Base-by-base conservation (phyloP, 768 basidiomycete species). In the Artomyces pyxidatus region DNA sequence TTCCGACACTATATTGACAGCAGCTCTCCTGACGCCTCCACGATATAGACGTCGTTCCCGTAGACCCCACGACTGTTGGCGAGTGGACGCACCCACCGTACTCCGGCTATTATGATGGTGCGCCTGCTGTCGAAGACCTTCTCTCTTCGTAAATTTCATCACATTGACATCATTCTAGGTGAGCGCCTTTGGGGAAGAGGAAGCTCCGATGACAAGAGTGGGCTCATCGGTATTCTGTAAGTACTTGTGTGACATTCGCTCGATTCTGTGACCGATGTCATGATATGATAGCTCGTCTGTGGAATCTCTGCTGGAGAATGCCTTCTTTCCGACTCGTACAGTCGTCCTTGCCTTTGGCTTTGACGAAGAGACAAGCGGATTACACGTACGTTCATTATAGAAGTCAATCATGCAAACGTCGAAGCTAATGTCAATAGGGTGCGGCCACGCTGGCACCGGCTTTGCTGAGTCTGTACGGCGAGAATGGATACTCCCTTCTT, bases 1-100 rank as follows among this genome's bases (percentile, higher is more conserved):
- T 56, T 38, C 7, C 2, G 21, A 22, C 19, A 7, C 9, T 23
- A 5, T 27, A 7, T 19, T 12, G 9, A 26, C 16, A 8, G 40
- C 3, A 11, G 37, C 7, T 21, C 8, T 30, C 9, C 5, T 14
- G 21, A 41, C 16, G 22, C 29, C 37, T 30, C 47, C 39, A 7
- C 28, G 25, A 38, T 37, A 14, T 30, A 81, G 84, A 86, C 54
- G 83, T 85, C 5, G 84, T 86, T 5, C 84, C 83, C 4, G 83
- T 84, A 7, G 71, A 78, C 21, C 71, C 74, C 2, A 65, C 67
- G 4, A 82, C 82, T 0, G 63, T 75, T 17, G 70, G 72, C 50
- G 62, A 74, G 50, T 86, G 84, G 84, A 70, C 61, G 4, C 56
- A 80, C 48, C 79, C 81, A 3, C 80, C 83, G 3, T 85, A 77